phyloP scores from a whole-genome alignment of 129 eudicot genomes.

The Chrysanthemum seticuspe region DNA sequence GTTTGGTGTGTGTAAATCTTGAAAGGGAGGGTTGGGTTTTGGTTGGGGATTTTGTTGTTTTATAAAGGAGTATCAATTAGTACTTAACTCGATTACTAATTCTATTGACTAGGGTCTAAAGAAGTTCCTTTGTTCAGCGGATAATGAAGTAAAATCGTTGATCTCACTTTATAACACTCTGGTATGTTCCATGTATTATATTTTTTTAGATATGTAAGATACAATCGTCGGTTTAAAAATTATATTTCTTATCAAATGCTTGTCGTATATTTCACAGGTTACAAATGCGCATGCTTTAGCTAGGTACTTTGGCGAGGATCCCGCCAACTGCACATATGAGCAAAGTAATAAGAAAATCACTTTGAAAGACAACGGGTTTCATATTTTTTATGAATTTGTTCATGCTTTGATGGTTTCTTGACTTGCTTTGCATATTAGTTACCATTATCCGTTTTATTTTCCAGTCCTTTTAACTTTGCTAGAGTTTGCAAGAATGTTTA shows the following conservation, averaged over 20 bases:
- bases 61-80: not conserved
- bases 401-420: not conserved
- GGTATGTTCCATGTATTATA: conserved; percentile 46
- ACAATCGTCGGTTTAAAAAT: not conserved
- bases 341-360: conserved; percentile 54
- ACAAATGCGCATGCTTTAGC: conserved; percentile 79
- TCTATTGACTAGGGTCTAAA: conserved; percentile 57
- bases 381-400: not conserved
- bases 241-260: not conserved
- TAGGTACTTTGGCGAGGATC: conserved; percentile 94
- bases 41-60: no score
- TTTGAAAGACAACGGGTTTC: not conserved
- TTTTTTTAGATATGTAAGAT: not conserved
- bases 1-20: no score
- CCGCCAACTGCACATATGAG: conserved; percentile 80
- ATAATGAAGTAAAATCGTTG: conserved; percentile 84
- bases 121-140: conserved; percentile 79
- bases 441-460: not conserved
- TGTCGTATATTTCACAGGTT: conserved; percentile 49
- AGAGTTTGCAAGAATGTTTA: conserved; percentile 76
- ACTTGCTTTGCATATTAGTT: not conserved
- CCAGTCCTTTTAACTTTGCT: conserved; percentile 68
- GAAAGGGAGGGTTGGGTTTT: no score
- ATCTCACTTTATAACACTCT: conserved; percentile 72
- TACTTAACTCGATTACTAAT: not conserved